Percentiles rank a stretch among this genome's conserved stretches.
phyloP scores from a whole-genome alignment of 306 rosid genomes.

The Castanea sativa region DNA sequence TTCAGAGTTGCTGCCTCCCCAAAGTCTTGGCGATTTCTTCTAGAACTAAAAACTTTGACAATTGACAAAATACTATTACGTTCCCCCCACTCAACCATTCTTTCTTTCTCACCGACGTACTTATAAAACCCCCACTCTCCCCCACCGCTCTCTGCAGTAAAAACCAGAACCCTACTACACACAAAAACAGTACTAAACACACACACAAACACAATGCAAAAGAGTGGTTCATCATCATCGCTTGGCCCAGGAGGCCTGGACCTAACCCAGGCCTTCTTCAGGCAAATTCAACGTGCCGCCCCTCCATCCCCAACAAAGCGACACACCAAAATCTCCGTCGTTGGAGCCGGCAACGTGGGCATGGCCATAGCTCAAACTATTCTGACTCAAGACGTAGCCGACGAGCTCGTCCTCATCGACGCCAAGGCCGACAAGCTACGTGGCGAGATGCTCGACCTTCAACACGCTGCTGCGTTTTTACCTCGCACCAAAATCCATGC shows the following conservation, averaged over 20 bases:
- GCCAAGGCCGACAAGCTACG: slow-evolving; percentile 70
- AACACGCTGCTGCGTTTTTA: slow-evolving; percentile 92
- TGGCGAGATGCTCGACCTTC: slow-evolving; percentile 94
- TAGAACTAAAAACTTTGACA: too few relatives aligned
- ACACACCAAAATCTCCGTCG: slow-evolving; percentile 64
- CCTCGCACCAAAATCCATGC: slow-evolving; percentile 84
- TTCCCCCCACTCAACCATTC: not conserved
- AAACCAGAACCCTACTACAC: not conserved
- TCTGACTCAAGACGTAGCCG: slow-evolving; percentile 75
- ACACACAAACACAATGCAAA: slow-evolving; percentile 41
- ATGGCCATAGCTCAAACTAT: slow-evolving; percentile 99
- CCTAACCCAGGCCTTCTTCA: slow-evolving; percentile 66
- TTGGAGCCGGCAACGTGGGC: slow-evolving; percentile 94
- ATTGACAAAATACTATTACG: not conserved
- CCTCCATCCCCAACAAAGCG: slow-evolving; percentile 63
- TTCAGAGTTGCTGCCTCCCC: too few relatives aligned
- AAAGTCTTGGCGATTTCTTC: too few relatives aligned
- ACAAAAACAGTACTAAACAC: not conserved
- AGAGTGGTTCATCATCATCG: slow-evolving; percentile 47
- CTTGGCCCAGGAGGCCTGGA: slow-evolving; percentile 80
- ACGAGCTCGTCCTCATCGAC: slow-evolving; percentile 79
- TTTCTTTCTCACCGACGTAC: not conserved
- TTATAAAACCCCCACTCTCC: not conserved
- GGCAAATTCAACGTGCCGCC: slow-evolving; percentile 43
- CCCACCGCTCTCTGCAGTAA: not conserved